Percentiles rank a stretch among this genome's conserved stretches.
Conservation (phyloP, 371 early-diverging fungal species). For the Batkoa obscura region DNA sequence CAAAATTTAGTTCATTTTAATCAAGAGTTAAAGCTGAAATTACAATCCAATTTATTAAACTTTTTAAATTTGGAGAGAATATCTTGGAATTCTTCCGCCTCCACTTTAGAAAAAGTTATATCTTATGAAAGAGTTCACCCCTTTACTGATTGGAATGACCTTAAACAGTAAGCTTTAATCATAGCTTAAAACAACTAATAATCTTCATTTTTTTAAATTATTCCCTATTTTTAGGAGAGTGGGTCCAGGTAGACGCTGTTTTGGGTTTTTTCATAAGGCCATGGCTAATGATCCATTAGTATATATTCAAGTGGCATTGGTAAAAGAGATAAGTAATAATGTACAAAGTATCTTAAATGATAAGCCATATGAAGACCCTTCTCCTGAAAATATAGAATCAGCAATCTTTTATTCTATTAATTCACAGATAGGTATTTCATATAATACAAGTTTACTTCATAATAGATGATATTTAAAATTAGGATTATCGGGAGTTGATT, state of each 20-base stretch:
- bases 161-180: constrained; percentile 31
- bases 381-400: constrained; percentile 19
- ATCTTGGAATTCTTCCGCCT: constrained; percentile 58
- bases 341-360: constrained; percentile 35
- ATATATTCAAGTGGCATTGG: constrained; percentile 62
- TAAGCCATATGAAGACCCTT: constrained; percentile 14
- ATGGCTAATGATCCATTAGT: constrained; percentile 56
- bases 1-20: constrained; percentile 23
- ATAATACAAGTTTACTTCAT: neutral
- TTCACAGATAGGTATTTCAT: constrained; percentile 35
- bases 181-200: too few species aligned
- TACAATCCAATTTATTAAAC: constrained; percentile 44
- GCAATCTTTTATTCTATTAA: constrained; percentile 83
- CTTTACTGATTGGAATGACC: constrained; percentile 44
- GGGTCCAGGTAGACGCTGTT: constrained; percentile 53
- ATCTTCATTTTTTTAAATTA: neutral
- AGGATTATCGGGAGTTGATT: constrained; percentile 57
- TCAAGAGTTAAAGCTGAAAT: constrained; percentile 29
- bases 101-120: constrained; percentile 55
- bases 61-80: constrained; percentile 48
- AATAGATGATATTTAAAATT: neutral
- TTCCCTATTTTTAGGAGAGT: constrained; percentile 21
- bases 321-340: constrained; percentile 21
- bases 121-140: constrained; percentile 71
- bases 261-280: constrained; percentile 52